Percentiles rank a stretch among this genome's conserved stretches.
Conservation (phyloP, 2,329 filamentous ascomycete genomes). For the Fusarium concolor region DNA sequence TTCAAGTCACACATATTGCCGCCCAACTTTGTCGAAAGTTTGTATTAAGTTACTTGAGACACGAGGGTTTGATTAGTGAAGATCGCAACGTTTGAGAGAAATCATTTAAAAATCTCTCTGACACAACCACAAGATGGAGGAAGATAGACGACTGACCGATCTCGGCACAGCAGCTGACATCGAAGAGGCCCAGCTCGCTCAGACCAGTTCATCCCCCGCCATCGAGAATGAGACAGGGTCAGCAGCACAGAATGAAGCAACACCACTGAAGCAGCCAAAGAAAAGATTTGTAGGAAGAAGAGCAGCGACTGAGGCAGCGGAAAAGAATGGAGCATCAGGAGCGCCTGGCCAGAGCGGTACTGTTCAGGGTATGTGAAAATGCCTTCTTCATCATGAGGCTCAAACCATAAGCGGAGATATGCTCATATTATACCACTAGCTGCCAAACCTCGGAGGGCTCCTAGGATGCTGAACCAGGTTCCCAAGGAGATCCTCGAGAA, state of each 20-base stretch:
- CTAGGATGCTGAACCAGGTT: slow-evolving; percentile 89
- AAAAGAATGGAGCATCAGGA: slow-evolving; percentile 54
- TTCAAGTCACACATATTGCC: slow-evolving; percentile 29
- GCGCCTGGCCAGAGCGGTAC: slow-evolving; percentile 48
- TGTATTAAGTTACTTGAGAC: background rate
- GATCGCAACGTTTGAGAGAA: background rate
- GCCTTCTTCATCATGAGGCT: background rate
- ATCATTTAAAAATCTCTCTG: background rate
- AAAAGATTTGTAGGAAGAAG: slow-evolving; percentile 91
- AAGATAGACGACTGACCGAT: slow-evolving; percentile 77
- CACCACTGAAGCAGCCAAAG: slow-evolving; percentile 77
- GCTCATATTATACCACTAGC: slow-evolving; percentile 69
- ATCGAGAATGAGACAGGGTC: slow-evolving; percentile 25
- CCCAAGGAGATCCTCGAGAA: slow-evolving; percentile 89
- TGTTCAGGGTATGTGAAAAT: slow-evolving; percentile 62
- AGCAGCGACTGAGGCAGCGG: slow-evolving; percentile 72
- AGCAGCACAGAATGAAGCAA: slow-evolving; percentile 54
- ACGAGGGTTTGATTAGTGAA: background rate
- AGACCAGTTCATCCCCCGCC: slow-evolving; percentile 44
- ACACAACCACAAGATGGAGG: slow-evolving; percentile 69
- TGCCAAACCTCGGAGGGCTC: slow-evolving; percentile 75
- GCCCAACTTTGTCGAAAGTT: slow-evolving; percentile 36
- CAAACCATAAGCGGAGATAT: slow-evolving; percentile 6
- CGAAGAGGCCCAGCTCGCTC: slow-evolving; percentile 59
- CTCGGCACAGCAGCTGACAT: slow-evolving; percentile 76